Percentiles rank a stretch among this genome's conserved stretches.
phyloP scores from a whole-genome alignment of 345 rosid species.

The Dipteronia sinensis region DNA sequence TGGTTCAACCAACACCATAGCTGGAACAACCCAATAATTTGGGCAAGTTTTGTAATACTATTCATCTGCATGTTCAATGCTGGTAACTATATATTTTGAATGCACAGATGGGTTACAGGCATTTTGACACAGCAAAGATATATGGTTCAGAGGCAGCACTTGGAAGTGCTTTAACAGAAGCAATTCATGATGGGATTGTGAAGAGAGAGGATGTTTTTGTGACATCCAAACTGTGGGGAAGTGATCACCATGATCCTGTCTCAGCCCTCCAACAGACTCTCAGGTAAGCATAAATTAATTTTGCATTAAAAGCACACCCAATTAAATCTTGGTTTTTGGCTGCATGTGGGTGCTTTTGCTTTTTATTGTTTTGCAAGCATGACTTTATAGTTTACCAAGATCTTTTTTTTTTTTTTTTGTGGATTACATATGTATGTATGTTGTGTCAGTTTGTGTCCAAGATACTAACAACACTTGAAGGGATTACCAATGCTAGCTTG shows the following conservation, averaged over 20 bases:
- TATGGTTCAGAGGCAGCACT: slow-evolving; percentile 84
- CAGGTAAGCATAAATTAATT: slow-evolving; percentile 25
- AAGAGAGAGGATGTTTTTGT: slow-evolving; percentile 68
- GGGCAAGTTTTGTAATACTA: background rate
- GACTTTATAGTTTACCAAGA: background rate
- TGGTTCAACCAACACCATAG: background rate
- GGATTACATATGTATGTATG: no score
- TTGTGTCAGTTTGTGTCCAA: no score
- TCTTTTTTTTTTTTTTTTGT: background rate
- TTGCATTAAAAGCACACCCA: no score
- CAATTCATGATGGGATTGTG: slow-evolving; percentile 40
- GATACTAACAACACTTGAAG: no score
- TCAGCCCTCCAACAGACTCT: slow-evolving; percentile 69
- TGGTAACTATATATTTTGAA: background rate
- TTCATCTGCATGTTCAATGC: slow-evolving; percentile 1
- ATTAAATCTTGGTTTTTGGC: no score
- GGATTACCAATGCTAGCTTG: background rate
- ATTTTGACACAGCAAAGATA: slow-evolving; percentile 84
- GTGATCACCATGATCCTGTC: slow-evolving; percentile 80
- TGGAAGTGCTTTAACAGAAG: slow-evolving; percentile 63
- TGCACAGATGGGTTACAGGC: slow-evolving; percentile 87
- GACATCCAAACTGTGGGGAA: slow-evolving; percentile 86
- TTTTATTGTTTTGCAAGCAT: background rate
- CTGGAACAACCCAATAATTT: no score
- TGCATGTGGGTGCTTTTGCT: slow-evolving; percentile 7